phyloP scores from a whole-genome alignment of 345 rosid species.

The Euclidium syriacum region DNA sequence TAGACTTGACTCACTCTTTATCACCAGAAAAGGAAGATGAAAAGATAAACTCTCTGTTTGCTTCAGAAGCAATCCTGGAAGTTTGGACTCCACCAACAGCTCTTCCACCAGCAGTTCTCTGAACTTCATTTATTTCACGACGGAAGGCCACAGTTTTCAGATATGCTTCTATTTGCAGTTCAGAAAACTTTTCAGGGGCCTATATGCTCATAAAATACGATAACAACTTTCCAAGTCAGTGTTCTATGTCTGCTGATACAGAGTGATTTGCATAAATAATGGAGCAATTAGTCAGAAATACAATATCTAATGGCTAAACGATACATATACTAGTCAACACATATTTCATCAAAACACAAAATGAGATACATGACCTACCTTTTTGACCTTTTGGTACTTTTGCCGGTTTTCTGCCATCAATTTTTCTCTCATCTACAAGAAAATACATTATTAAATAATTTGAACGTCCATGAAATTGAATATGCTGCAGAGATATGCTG shows the following conservation, averaged over 20 bases:
- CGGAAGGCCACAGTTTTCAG: constrained; percentile 95
- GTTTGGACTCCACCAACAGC: constrained; percentile 83
- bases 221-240: constrained; percentile 7
- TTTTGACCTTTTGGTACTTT: constrained; percentile 89
- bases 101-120: constrained; percentile 81
- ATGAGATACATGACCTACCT: constrained; percentile 42
- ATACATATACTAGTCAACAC: no score
- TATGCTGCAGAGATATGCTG: constrained; percentile 7
- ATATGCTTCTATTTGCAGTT: constrained; percentile 89
- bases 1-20: constrained; percentile 60
- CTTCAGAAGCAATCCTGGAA: constrained; percentile 92
- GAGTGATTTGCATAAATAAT: constrained; percentile 1
- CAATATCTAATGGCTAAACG: no score
- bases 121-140: constrained; percentile 89
- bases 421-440: constrained; percentile 82
- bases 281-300: not conserved
- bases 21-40: constrained; percentile 87
- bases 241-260: not conserved
- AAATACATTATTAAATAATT: constrained; percentile 5
- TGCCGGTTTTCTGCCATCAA: constrained; percentile 97
- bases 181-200: constrained; percentile 90
- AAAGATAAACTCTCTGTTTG: constrained; percentile 88
- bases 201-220: constrained; percentile 29
- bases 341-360: not conserved
- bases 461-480: constrained; percentile 10